phyloP scores from a whole-genome alignment of 108 stramenopile genomes.

The Cyclotella atomus region DNA sequence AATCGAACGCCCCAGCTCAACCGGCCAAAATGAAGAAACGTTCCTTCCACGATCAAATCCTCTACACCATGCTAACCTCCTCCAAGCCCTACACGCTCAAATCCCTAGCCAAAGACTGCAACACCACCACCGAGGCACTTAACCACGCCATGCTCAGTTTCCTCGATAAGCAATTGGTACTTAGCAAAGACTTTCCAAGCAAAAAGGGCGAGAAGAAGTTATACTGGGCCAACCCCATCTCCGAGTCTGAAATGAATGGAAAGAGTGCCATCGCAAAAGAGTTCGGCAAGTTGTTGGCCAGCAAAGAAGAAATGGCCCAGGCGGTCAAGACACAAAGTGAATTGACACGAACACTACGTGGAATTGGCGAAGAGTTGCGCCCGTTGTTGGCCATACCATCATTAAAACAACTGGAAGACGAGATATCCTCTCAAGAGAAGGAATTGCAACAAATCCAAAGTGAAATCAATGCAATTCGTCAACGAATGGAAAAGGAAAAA shows the following conservation, averaged over 20 bases:
- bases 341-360: constrained; percentile 30
- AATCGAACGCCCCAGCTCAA: not conserved
- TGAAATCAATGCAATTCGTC: constrained; percentile 37
- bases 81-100: constrained; percentile 77
- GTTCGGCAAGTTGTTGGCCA: constrained; percentile 29
- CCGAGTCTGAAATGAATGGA: constrained; percentile 6
- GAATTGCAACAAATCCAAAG: constrained; percentile 40
- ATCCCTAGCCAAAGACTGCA: constrained; percentile 60
- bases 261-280: constrained; percentile 28
- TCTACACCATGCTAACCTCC: constrained; percentile 66
- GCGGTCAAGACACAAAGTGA: constrained; percentile 25
- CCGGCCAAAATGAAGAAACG: constrained; percentile 49
- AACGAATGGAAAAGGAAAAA: constrained; percentile 14
- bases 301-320: constrained; percentile 44
- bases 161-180: constrained; percentile 68
- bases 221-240: constrained; percentile 66
- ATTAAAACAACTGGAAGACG: constrained; percentile 57
- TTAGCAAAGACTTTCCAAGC: constrained; percentile 70
- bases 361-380: constrained; percentile 40
- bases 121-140: constrained; percentile 64
- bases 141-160: constrained; percentile 71
- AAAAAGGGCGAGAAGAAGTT: constrained; percentile 58
- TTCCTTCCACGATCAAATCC: constrained; percentile 76
- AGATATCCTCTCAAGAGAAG: constrained; percentile 36
- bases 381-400: constrained; percentile 51